These are phyloP conservation scores for Euclidium syriacum DNA, from an alignment of 345 rosid species.

Conservation along the genomic window DNA sequence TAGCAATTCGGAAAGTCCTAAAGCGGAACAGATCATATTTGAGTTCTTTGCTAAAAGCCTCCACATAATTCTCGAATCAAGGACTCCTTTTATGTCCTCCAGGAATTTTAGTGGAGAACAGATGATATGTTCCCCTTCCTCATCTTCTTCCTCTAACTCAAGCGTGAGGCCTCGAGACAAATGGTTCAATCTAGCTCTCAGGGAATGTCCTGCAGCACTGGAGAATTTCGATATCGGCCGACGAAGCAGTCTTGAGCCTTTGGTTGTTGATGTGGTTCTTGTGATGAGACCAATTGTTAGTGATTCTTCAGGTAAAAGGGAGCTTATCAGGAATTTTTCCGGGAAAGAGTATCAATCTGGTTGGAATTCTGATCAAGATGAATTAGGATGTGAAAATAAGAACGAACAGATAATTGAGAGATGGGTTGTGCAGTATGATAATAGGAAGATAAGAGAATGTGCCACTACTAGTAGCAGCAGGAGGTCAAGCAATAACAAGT, in stretches of 20 bases:
- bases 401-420: constrained; percentile 80
- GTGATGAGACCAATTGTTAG: constrained; percentile 49
- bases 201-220: constrained; percentile 78
- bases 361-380: constrained; percentile 69
- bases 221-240: constrained; percentile 81
- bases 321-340: constrained; percentile 44
- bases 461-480: constrained; percentile 45
- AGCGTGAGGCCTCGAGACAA: constrained; percentile 82
- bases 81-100: constrained; percentile 79
- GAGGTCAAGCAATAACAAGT: constrained; percentile 53
- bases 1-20: constrained; percentile 58
- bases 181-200: constrained; percentile 91
- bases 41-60: constrained; percentile 90
- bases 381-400: constrained; percentile 43
- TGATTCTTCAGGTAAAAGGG: constrained; percentile 45
- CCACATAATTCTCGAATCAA: constrained; percentile 82
- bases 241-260: constrained; percentile 60
- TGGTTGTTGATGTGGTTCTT: constrained; percentile 87
- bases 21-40: constrained; percentile 78
- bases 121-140: constrained; percentile 62
- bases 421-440: constrained; percentile 86
- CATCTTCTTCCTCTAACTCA: constrained; percentile 78
- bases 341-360: constrained; percentile 42
- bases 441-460: constrained; percentile 50
- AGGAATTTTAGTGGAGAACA: constrained; percentile 84